phyloP scores from a whole-genome alignment of 2,329 filamentous ascomycete genomes.

The Calonectria honghensis region DNA sequence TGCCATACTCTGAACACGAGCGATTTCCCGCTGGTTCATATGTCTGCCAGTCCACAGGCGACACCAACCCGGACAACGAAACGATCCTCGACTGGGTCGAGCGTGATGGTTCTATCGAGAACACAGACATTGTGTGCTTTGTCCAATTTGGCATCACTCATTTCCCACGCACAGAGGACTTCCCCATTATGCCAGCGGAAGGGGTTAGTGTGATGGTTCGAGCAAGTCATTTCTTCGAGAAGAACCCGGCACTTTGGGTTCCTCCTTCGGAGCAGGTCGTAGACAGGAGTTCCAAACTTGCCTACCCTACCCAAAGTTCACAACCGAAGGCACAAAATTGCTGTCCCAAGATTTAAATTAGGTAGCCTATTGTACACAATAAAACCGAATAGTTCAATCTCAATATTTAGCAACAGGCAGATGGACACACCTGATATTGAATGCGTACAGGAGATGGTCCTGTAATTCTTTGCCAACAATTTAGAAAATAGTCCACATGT shows the following conservation, averaged over 20 bases:
- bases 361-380: not conserved
- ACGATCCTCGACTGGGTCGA: constrained; percentile 13
- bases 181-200: constrained; percentile 12
- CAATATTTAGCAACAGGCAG: not conserved
- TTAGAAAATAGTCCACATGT: not conserved
- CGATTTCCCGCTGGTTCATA: constrained; percentile 2
- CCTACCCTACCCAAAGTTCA: not conserved
- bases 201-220: not conserved
- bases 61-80: constrained; percentile 10
- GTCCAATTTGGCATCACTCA: constrained; percentile 18
- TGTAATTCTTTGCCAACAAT: not conserved
- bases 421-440: not conserved
- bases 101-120: not conserved
- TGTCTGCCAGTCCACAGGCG: constrained; percentile 3
- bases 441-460: not conserved
- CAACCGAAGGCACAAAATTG: not conserved
- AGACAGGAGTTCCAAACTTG: constrained; percentile 2
- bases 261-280: constrained; percentile 2
- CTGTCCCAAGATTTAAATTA: constrained; percentile 6
- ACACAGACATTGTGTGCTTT: constrained; percentile 15
- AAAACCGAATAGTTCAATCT: not conserved
- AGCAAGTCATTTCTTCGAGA: constrained; percentile 17
- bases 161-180: constrained; percentile 11
- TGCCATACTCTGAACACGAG: constrained; percentile 3
- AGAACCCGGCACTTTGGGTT: constrained; percentile 10